Percentiles rank a stretch among this genome's conserved stretches.
These are phyloP conservation scores for Paramecium primaurelia DNA, from an alignment of 73 alveolate species.

Conservation along the genomic window DNA sequence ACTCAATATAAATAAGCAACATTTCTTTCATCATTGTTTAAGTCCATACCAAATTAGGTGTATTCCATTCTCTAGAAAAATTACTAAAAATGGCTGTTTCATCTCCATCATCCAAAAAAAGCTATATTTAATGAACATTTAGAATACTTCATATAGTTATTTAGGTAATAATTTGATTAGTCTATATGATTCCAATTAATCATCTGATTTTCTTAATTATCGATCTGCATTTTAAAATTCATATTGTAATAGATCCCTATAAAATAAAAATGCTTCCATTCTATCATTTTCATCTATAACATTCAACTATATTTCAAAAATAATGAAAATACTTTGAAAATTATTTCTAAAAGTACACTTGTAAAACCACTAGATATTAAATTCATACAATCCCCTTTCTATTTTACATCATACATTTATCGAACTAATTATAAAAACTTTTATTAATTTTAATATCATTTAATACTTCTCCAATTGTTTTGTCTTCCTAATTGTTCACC, in stretches of 20 bases:
- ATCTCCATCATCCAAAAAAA: conserved; percentile 28
- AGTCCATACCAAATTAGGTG: conserved; percentile 29
- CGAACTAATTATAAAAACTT: background rate
- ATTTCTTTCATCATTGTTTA: background rate
- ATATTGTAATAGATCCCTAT: background rate
- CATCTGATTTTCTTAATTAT: background rate
- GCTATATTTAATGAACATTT: background rate
- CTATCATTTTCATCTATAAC: background rate
- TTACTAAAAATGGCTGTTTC: background rate
- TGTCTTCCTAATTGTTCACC: background rate
- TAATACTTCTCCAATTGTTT: background rate
- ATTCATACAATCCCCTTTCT: background rate
- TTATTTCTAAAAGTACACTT: background rate
- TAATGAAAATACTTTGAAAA: background rate
- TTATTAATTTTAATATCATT: background rate
- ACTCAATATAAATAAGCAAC: background rate
- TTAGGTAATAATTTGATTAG: background rate
- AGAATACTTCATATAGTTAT: background rate
- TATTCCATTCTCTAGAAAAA: background rate
- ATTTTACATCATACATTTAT: background rate
- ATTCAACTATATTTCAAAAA: background rate
- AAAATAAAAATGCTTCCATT: conserved; percentile 15
- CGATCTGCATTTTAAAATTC: background rate
- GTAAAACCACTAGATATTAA: background rate
- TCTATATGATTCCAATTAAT: background rate